Base-by-base conservation (phyloP, 176 grass and related monocot species). In the Oryza punctata region DNA sequence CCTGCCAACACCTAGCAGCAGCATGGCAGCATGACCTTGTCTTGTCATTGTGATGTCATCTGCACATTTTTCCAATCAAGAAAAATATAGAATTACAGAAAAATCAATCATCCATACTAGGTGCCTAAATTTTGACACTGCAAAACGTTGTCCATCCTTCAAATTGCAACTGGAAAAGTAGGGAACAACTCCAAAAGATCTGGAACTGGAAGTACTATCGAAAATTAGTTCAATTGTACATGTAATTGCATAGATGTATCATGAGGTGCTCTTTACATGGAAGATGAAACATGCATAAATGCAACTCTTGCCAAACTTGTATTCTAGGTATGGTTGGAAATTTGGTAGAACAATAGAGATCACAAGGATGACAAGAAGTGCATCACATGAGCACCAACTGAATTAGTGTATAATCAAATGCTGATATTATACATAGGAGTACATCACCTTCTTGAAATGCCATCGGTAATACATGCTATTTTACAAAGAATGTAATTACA, bases 391-490 rank as follows among this genome's bases (percentile, higher is more conserved):
- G 30, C 7, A 57, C 2, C 23, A 70, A 82, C 26, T 49, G 37
- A 69, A 21, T 76, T 73, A 47, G 5, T 16, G 37, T 37, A 63
- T 13, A 70, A 81, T 81, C 71, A 81, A 77, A 72, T 71, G 25
- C 78, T 33, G n/a, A 35, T 57, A 67, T 63, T 85, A 15, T 86
- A 78, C 33, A 81, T 49, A 88, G 19, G 38, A 78, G 65, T 85
- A 71, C 72, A 82, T 54, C 7, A 4, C 5, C 65, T 71, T 72
- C 41, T 29, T 52, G 21, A 82, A 61, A 74, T 78, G 67, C 61
- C 11, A 73, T 78, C 12, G 13, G 21, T 61, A 61, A 72, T 68
- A 74, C 47, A 83, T 63, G 65, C 88, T 30, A 86, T 38, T 38
- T 82, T 59, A 59, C 23, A 83, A 83, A 72, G 67, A 78, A 86